Evolutionary conservation across 495 filamentous ascomycete genomes (phyloP).

Genomic region (Neurospora sp.): DNA sequence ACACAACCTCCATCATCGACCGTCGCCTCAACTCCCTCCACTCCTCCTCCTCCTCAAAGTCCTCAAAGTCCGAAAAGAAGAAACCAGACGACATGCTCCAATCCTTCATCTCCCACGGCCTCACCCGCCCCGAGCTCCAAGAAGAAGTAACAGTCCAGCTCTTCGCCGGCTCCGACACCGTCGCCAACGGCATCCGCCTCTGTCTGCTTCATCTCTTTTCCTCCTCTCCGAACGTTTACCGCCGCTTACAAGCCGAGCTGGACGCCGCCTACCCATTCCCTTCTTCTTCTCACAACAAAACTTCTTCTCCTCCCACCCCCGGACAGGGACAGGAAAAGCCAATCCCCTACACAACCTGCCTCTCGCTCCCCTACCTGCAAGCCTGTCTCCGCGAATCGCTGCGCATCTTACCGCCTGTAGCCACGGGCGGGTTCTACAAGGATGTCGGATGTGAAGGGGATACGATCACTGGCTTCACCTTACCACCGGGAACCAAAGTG

Average conservation of each 20-base stretch:
- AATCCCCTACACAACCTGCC: constrained; percentile 29
- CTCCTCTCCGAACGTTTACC: constrained; percentile 28
- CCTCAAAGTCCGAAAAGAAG: constrained; percentile 1
- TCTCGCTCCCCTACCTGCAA: constrained; percentile 33
- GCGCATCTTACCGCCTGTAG: constrained; percentile 32
- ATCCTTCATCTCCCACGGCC: constrained; percentile 34
- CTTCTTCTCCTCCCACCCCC: constrained; percentile 18
- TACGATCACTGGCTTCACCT: constrained; percentile 11
- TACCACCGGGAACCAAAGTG: constrained; percentile 21
- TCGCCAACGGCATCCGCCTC: constrained; percentile 44
- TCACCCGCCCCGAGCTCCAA: constrained; percentile 27
- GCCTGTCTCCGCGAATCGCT: constrained; percentile 37
- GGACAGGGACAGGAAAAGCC: constrained; percentile 19
- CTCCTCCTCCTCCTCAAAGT: constrained; percentile 4
- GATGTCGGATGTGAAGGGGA: constrained; percentile 18
- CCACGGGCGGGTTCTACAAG: constrained; percentile 37
- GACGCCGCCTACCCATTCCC: constrained; percentile 21
- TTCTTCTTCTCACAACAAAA: neutral
- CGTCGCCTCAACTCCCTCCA: constrained; percentile 15
- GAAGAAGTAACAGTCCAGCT: constrained; percentile 34
- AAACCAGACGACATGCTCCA: constrained; percentile 24
- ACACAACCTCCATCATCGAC: constrained; percentile 8
- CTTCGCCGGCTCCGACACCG: constrained; percentile 58
- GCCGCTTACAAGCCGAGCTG: constrained; percentile 48
- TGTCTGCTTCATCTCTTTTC: constrained; percentile 44